Evolutionary conservation across 2,329 filamentous ascomycete genomes (phyloP), one percentile per base, ranked within the genome.

Genomic region (Ophiocordyceps polyrhachis-furcata): DNA sequence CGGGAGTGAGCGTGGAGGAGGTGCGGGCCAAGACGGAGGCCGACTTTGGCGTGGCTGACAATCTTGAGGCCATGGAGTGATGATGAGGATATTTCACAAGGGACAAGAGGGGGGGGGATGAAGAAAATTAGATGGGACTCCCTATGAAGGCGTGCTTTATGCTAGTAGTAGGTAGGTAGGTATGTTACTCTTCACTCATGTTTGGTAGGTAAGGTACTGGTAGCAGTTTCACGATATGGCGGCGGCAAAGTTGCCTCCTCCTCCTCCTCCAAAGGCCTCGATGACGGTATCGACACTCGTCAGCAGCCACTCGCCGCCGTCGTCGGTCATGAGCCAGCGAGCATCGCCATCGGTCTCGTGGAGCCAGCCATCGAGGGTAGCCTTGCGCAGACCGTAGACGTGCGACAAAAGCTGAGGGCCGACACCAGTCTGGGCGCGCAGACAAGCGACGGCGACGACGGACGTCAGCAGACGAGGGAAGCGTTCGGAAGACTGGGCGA

Each of bases 1-100:
- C 93, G 49, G 86, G 86, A 23, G 84, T 93, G 6, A 91, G 83
- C 0, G 83, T 93, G 5, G 87, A 93, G 17, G 87, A 93, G 66
- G 74, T 94, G 52, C 80, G 79, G 69, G 71, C 73, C 56, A 93
- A 93, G 75, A 93, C 87, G 0, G 86, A 85, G 52, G 86, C 87
- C n/a, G 79, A 82, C 0, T 94, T 94, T 68, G 76, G 70, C 52
- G 83, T 93, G 32, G 77, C 84, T 0, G 78, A 88, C 38, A 76
- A 88, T 52, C 62, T 94, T 51, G 86, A 86, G 70, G 75, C 81
- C 14, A 93, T 93, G 85, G 63, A 86, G 52, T 85, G 66, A 63
- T 17, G 21, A 15, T 42, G n/a, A n/a, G n/a, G n/a, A n/a, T n/a
- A n/a, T 11, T 11, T 20, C n/a, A 12, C 13, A 14, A 14, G 8